These are phyloP conservation scores for Exophiala mesophila DNA, from an alignment of 2,329 filamentous ascomycete species.

Conservation along the genomic window DNA sequence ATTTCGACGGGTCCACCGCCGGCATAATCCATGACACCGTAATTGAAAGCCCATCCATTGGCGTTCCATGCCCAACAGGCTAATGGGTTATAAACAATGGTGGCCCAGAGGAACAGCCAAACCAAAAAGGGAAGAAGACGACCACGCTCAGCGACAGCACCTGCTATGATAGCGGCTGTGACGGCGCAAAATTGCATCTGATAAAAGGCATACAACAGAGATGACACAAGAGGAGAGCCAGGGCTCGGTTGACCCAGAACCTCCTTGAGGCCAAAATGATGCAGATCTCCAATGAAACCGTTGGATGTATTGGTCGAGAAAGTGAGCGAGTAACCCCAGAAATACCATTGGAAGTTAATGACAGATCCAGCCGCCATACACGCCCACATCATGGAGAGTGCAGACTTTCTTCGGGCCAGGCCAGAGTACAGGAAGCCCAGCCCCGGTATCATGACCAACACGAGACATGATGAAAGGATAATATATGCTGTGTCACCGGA, in stretches of 20 bases:
- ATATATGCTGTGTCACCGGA: constrained; percentile 93
- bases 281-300: constrained; percentile 85
- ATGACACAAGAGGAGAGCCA: constrained; percentile 81
- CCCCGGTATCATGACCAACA: constrained; percentile 92
- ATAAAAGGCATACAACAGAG: constrained; percentile 90
- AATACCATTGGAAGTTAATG: constrained; percentile 97
- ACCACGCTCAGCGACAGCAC: constrained; percentile 88
- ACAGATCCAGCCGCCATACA: constrained; percentile 91
- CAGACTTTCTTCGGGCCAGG: constrained; percentile 94
- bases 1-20: constrained; percentile 98
- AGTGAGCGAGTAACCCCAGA: constrained; percentile 96
- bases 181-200: constrained; percentile 98
- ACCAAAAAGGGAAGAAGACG: constrained; percentile 90
- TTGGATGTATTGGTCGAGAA: constrained; percentile 79
- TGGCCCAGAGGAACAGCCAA: constrained; percentile 94
- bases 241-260: constrained; percentile 79
- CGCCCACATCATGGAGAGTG: constrained; percentile 93
- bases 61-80: constrained; percentile 96
- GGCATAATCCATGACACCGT: constrained; percentile 92
- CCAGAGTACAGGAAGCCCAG: constrained; percentile 97
- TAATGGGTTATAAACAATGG: constrained; percentile 92
- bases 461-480: constrained; percentile 50
- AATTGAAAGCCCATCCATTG: constrained; percentile 87
- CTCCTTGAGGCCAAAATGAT: constrained; percentile 83
- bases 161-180: constrained; percentile 85